Evolutionary conservation across 2,329 filamentous ascomycete species (phyloP).

Genomic region (Xylariales sp.): DNA sequence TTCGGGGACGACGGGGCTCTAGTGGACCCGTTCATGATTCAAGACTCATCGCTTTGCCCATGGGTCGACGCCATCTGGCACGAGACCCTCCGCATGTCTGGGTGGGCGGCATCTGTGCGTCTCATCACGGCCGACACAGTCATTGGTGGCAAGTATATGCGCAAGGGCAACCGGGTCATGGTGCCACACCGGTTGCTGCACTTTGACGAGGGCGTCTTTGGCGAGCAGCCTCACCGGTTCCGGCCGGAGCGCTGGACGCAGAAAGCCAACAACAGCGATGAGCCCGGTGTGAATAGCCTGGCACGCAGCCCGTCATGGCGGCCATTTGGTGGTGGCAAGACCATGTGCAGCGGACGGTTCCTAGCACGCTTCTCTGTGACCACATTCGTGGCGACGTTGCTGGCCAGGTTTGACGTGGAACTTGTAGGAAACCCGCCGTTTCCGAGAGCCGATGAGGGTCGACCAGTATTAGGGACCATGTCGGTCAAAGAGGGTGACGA

Average conservation of each 20-base stretch:
- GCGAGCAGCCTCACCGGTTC: slow-evolving; percentile 30
- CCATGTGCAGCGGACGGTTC: slow-evolving; percentile 45
- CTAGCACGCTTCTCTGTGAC: slow-evolving; percentile 35
- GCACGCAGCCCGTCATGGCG: slow-evolving; percentile 35
- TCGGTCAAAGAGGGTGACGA: slow-evolving; percentile 35
- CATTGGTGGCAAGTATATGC: slow-evolving; percentile 46
- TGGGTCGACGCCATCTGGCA: slow-evolving; percentile 42
- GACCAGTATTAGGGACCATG: slow-evolving; percentile 36
- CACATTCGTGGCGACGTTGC: slow-evolving; percentile 42
- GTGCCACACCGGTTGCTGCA: slow-evolving; percentile 47
- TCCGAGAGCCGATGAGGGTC: slow-evolving; percentile 29
- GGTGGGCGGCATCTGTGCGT: slow-evolving; percentile 44
- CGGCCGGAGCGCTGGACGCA: slow-evolving; percentile 31
- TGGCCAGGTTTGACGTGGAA: slow-evolving; percentile 40
- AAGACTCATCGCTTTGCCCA: neutral
- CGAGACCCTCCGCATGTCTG: slow-evolving; percentile 44
- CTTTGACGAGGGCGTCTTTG: slow-evolving; percentile 42
- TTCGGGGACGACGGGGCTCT: slow-evolving; percentile 29
- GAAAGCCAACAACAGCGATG: neutral
- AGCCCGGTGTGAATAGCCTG: slow-evolving; percentile 19
- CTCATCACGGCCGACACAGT: slow-evolving; percentile 40
- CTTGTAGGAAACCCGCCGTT: slow-evolving; percentile 20
- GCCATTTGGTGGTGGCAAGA: slow-evolving; percentile 49
- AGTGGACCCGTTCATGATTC: slow-evolving; percentile 33
- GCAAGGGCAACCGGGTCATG: slow-evolving; percentile 45